These are phyloP conservation scores for Sordariomycetes sp. DNA, from an alignment of 2,329 filamentous ascomycete genomes.

Conservation along the genomic window DNA sequence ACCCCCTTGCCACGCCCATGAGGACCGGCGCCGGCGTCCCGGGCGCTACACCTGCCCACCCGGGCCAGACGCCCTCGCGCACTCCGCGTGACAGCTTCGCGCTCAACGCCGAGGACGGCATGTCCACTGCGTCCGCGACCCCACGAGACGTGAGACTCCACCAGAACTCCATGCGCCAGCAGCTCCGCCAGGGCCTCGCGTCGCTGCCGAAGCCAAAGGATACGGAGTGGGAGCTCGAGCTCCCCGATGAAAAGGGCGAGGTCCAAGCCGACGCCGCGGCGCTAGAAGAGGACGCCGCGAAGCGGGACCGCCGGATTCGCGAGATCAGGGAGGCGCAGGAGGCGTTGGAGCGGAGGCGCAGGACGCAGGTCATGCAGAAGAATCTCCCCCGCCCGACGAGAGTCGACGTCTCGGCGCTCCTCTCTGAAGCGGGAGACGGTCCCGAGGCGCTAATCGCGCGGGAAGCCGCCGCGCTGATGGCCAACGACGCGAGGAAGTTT, in stretches of 20 bases:
- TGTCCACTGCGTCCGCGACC: conserved; percentile 59
- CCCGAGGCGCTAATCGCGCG: conserved; percentile 57
- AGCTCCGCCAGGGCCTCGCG: conserved; percentile 61
- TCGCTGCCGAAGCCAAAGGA: conserved; percentile 87
- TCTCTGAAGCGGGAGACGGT: conserved; percentile 36
- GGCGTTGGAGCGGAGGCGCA: conserved; percentile 66
- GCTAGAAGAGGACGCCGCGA: conserved; percentile 41
- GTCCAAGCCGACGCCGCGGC: conserved; percentile 33
- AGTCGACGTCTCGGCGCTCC: conserved; percentile 57
- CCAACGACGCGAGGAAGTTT: conserved; percentile 65
- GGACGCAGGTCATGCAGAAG: conserved; percentile 85
- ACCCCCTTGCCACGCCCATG: conserved; percentile 86
- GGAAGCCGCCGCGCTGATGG: conserved; percentile 70
- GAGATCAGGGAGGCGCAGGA: conserved; percentile 59
- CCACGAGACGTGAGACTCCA: conserved; percentile 62
- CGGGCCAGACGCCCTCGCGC: conserved; percentile 70
- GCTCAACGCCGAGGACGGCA: conserved; percentile 60
- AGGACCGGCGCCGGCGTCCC: conserved; percentile 48
- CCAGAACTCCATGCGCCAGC: conserved; percentile 54
- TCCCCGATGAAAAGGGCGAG: conserved; percentile 61
- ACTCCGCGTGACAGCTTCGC: conserved; percentile 82
- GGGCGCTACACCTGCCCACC: conserved; percentile 53
- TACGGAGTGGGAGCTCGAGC: conserved; percentile 83
- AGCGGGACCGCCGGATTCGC: conserved; percentile 67
- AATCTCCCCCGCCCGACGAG: conserved; percentile 63